Conservation (phyloP, 257 asterid species). For the Jacaranda copaia region DNA sequence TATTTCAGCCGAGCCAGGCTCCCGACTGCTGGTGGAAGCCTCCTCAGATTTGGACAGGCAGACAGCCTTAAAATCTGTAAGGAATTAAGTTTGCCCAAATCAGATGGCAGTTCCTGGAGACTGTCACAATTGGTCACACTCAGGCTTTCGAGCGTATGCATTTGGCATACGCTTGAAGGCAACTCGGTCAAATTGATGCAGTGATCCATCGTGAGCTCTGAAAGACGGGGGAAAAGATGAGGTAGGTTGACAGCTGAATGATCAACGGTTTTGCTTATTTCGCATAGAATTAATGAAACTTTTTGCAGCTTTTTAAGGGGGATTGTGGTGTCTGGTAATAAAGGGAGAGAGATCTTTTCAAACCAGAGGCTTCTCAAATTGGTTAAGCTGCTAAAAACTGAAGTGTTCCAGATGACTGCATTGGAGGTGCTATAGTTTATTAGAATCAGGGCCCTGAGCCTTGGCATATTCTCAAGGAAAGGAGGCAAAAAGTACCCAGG, state of each 20-base stretch:
- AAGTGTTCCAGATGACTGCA: constrained; percentile 60
- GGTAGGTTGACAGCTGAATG: constrained; percentile 58
- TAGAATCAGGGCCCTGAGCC: constrained; percentile 74
- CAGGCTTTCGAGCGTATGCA: constrained; percentile 67
- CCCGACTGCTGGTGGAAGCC: constrained; percentile 63
- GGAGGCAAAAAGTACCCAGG: constrained; percentile 74
- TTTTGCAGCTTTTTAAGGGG: constrained; percentile 70
- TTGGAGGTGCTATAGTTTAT: constrained; percentile 68
- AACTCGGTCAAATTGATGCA: constrained; percentile 76
- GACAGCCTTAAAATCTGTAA: constrained; percentile 67
- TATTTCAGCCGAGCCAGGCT: constrained; percentile 60
- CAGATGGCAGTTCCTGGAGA: constrained; percentile 68
- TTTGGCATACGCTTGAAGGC: constrained; percentile 65
- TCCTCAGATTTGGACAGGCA: constrained; percentile 76
- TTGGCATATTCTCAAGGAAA: constrained; percentile 76
- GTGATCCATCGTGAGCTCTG: constrained; percentile 86
- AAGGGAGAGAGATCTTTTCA: constrained; percentile 70
- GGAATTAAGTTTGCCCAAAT: constrained; percentile 56
- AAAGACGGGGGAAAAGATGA: constrained; percentile 74
- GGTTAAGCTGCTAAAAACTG: constrained; percentile 65
- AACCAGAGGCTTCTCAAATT: constrained; percentile 89
- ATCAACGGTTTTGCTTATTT: constrained; percentile 56
- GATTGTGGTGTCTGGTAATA: constrained; percentile 60
- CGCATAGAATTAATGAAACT: constrained; percentile 76
- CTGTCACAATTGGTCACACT: constrained; percentile 89